Base-by-base conservation (phyloP, 1,284 basidiomycete species). In the Macrocybe sp. region DNA sequence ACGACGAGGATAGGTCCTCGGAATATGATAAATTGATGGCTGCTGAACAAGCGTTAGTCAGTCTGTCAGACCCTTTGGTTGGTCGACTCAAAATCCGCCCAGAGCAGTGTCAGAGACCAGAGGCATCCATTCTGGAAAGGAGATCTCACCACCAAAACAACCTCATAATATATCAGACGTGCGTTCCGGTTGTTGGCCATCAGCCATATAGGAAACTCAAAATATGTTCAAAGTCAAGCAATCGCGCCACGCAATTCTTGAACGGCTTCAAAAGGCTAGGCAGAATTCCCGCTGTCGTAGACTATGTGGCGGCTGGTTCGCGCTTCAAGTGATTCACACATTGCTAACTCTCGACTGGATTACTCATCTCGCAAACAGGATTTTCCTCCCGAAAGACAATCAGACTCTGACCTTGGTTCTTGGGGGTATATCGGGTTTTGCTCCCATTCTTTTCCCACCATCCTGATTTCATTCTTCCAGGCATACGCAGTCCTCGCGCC, bases 21-120 rank as follows among this genome's bases (percentile, higher is more conserved):
- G 95, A 97, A 63, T 93, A 91, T 57, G 96, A 99, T 70, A 92
- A 92, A 66, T 75, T 98, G 38, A 93, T 98, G 79, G 84, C 88
- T 35, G 95, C 95, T 10, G 96, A 99, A 71, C 92, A 89, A 75
- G 72, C 69, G 89, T 93, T 59, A 68, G 86, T 71, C 30, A 7
- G 11, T 45, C 11, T 41, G 41, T 28, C n/a, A 35, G 3, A 3
- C 34, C 29, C 4, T 6, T 6, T 6, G 11, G 12, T 39, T 22
- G 35, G 28, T 6, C 12, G 30, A 34, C 37, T 8, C 33, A 42
- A 8, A 41, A n/a, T 9, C 11, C 28, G 22, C 29, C 6, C 57
- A 92, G 89, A 36, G 94, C 95, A 37, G 75, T 81, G 0, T 65
- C 85, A 1, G 95, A 93, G 48, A 64, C 67, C n/a, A 83, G 88